Evolutionary conservation across 2,329 filamentous ascomycete genomes (phyloP).

Genomic region (Colletotrichum sojae): DNA sequence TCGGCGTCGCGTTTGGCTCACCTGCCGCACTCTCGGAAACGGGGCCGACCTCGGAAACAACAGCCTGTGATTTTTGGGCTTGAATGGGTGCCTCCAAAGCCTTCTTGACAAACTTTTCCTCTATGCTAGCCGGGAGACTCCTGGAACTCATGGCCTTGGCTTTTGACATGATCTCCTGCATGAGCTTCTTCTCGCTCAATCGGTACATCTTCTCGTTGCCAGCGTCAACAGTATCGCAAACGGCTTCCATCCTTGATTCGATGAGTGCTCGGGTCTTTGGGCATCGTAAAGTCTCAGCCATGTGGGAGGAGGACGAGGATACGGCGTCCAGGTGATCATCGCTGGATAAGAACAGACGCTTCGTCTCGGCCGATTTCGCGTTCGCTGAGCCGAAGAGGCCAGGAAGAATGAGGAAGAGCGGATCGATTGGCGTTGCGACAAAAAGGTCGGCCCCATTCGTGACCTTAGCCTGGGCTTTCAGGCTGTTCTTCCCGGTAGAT

Average conservation of each 20-base stretch:
- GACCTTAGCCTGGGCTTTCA: constrained; percentile 52
- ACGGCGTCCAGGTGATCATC: constrained; percentile 81
- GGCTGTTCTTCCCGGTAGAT: constrained; percentile 36
- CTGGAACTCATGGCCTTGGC: constrained; percentile 76
- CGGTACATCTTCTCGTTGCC: constrained; percentile 90
- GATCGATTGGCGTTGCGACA: constrained; percentile 86
- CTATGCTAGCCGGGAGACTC: constrained; percentile 83
- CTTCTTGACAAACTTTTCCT: constrained; percentile 85
- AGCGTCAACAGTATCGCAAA: constrained; percentile 88
- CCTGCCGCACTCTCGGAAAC: constrained; percentile 21
- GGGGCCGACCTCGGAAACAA: constrained; percentile 25
- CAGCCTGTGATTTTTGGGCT: constrained; percentile 73
- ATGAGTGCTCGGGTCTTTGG: constrained; percentile 65
- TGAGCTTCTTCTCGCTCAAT: constrained; percentile 79
- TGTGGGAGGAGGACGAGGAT: constrained; percentile 67
- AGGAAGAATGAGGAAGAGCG: constrained; percentile 86
- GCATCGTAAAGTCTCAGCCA: constrained; percentile 69
- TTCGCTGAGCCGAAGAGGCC: constrained; percentile 67
- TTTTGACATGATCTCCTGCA: constrained; percentile 77
- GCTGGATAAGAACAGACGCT: constrained; percentile 76
- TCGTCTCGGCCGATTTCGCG: constrained; percentile 62
- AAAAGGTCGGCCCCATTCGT: constrained; percentile 81
- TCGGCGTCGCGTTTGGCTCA: constrained; percentile 48
- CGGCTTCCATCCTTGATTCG: constrained; percentile 74
- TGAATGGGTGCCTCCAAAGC: constrained; percentile 83